phyloP scores from a whole-genome alignment of 164 flowering plant genomes.

The Vitis riparia region DNA sequence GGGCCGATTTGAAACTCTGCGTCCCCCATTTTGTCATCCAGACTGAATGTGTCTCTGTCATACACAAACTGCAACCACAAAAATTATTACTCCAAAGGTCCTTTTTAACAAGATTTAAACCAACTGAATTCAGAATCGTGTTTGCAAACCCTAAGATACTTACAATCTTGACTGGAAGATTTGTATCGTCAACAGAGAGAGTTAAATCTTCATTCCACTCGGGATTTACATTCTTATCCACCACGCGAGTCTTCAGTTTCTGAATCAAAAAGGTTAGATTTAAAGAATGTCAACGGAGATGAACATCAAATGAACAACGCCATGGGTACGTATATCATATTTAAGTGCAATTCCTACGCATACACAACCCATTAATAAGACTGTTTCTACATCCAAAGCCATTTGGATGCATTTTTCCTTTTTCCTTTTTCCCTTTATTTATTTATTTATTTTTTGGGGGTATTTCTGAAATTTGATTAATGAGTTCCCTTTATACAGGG shows the following conservation, averaged over 20 bases:
- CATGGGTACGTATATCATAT: too few species aligned
- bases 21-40: constrained; percentile 83
- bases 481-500: too few species aligned
- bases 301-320: too few species aligned
- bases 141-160: constrained; percentile 14
- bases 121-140: neutral
- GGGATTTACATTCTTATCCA: constrained; percentile 64
- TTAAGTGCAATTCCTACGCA: too few species aligned
- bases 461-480: too few species aligned
- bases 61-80: constrained; percentile 52
- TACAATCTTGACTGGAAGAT: constrained; percentile 60
- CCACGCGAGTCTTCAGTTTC: constrained; percentile 84
- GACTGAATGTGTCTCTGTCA: constrained; percentile 60
- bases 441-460: too few species aligned
- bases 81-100: neutral
- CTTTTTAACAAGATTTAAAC: too few species aligned
- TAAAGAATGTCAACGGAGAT: too few species aligned
- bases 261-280: constrained; percentile 28
- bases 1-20: constrained; percentile 60
- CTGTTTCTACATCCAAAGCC: too few species aligned
- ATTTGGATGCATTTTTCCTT: too few species aligned
- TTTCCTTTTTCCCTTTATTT: too few species aligned
- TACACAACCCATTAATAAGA: too few species aligned
- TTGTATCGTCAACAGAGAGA: constrained; percentile 57
- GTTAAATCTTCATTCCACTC: constrained; percentile 92